Percentiles rank a stretch among this genome's conserved stretches.
Evolutionary conservation across 2,329 filamentous ascomycete species (phyloP).

Genomic region (Fusarium miscanthi): DNA sequence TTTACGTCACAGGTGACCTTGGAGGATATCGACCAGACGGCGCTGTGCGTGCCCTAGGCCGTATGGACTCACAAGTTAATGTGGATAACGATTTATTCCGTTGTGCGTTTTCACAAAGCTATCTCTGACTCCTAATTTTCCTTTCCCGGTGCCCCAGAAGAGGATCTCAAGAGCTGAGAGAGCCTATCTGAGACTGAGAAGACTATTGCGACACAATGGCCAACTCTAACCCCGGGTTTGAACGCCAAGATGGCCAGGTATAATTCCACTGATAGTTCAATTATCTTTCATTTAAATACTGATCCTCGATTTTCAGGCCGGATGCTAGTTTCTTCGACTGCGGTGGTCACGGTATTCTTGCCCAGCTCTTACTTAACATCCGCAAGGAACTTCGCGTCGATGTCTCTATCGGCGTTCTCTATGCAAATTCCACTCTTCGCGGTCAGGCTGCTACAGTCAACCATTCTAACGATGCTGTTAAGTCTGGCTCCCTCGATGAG

Average conservation of each 20-base stretch:
- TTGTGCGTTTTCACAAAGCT: background rate
- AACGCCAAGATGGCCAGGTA: constrained; percentile 65
- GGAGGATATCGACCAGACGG: constrained; percentile 57
- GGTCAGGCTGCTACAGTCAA: constrained; percentile 34
- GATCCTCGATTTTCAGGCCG: background rate
- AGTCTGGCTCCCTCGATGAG: constrained; percentile 57
- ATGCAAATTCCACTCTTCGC: constrained; percentile 15
- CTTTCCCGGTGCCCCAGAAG: constrained; percentile 72
- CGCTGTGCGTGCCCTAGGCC: background rate
- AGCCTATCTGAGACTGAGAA: constrained; percentile 51
- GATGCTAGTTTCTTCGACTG: constrained; percentile 51
- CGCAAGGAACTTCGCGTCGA: constrained; percentile 47
- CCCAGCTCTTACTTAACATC: constrained; percentile 75
- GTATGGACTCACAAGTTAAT: background rate
- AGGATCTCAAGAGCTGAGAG: constrained; percentile 65
- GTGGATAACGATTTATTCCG: background rate
- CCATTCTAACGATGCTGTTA: background rate
- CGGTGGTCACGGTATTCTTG: constrained; percentile 63
- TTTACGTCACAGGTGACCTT: constrained; percentile 90
- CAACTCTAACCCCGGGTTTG: constrained; percentile 72
- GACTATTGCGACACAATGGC: constrained; percentile 71
- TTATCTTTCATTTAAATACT: background rate
- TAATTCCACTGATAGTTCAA: background rate
- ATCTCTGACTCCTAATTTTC: constrained; percentile 66
- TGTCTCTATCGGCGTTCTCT: constrained; percentile 49